Conservation (phyloP, 768 basidiomycete genomes). For the Hemileccinum rubropunctum region DNA sequence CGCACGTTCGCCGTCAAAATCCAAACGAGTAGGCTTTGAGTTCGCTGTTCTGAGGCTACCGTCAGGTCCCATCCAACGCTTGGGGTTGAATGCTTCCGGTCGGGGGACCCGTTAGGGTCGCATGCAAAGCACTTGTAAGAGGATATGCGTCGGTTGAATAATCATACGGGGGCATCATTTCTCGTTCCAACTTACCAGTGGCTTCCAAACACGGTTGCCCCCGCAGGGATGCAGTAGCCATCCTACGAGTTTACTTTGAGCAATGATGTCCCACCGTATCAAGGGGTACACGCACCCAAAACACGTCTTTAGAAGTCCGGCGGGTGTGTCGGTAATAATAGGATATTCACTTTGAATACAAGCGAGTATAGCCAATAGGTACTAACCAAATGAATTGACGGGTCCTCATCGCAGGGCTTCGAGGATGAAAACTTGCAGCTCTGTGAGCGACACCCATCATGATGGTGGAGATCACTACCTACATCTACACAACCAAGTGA, state of each 20-base stretch:
- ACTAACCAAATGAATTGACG: constrained; percentile 30
- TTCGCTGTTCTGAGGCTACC: constrained; percentile 54
- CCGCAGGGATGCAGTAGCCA: constrained; percentile 33
- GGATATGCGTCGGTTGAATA: neutral
- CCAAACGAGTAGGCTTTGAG: constrained; percentile 52
- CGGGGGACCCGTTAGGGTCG: constrained; percentile 25
- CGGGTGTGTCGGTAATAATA: constrained; percentile 17
- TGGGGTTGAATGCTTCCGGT: constrained; percentile 49
- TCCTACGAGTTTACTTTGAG: constrained; percentile 20
- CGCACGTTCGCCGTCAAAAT: constrained; percentile 41
- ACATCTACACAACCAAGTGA: constrained; percentile 12
- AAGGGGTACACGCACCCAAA: constrained; percentile 16
- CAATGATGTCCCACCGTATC: no score
- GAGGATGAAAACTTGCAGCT: constrained; percentile 37
- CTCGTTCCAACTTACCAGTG: constrained; percentile 21
- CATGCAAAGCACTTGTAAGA: constrained; percentile 19
- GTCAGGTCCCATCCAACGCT: constrained; percentile 48
- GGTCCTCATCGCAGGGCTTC: constrained; percentile 41
- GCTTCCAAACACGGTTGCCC: constrained; percentile 33
- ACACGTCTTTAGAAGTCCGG: constrained; percentile 23
- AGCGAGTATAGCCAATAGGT: no score
- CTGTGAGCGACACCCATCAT: constrained; percentile 35
- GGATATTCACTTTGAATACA: no score
- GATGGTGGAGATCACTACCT: constrained; percentile 25
- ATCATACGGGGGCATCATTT: neutral